A percentile compares a stretch with the other conserved stretches of the same genome.
Evolutionary conservation across 805 yeast species (phyloP).

Genomic region (Suhomyces faveliae): DNA sequence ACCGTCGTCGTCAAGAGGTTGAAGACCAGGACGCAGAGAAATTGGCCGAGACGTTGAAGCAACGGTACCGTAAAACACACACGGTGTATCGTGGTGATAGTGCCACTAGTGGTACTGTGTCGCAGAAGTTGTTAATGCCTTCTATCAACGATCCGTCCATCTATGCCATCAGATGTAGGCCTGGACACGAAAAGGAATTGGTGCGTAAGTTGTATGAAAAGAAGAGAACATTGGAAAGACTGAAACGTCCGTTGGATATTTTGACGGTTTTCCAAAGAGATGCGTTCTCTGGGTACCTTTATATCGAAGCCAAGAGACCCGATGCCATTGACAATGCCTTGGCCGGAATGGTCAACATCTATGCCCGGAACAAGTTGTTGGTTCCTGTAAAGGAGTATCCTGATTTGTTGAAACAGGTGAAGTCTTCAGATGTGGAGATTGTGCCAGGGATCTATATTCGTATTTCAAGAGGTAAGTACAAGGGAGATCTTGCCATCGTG

Average conservation of each 20-base stretch:
- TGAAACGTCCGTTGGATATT: slow-evolving; percentile 78
- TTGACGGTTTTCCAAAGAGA: slow-evolving; percentile 92
- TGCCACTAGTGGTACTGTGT: slow-evolving; percentile 58
- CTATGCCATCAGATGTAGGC: slow-evolving; percentile 93
- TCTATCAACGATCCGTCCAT: slow-evolving; percentile 95
- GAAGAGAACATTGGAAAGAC: slow-evolving; percentile 72
- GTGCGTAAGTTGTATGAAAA: slow-evolving; percentile 83
- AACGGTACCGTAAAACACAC: slow-evolving; percentile 85
- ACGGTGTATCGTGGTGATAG: slow-evolving; percentile 85
- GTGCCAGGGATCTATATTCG: slow-evolving; percentile 93
- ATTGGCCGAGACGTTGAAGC: slow-evolving; percentile 87
- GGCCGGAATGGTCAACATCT: slow-evolving; percentile 86
- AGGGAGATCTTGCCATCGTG: slow-evolving; percentile 89
- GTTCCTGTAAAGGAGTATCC: slow-evolving; percentile 97
- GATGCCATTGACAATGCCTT: slow-evolving; percentile 89
- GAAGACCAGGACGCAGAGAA: slow-evolving; percentile 95
- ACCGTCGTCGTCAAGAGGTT: slow-evolving; percentile 78
- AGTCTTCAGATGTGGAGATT: slow-evolving; percentile 81
- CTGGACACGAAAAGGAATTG: slow-evolving; percentile 88
- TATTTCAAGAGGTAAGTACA: slow-evolving; percentile 85
- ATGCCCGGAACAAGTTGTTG: slow-evolving; percentile 65
- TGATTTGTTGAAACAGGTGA: slow-evolving; percentile 84
- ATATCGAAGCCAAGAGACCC: slow-evolving; percentile 90
- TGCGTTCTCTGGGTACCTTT: slow-evolving; percentile 85
- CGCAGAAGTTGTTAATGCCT: slow-evolving; percentile 90